Evolutionary conservation across 495 filamentous ascomycete species (phyloP), one percentile per base, ranked within the genome.

Genomic region (Trichoderma orchidacearum): DNA sequence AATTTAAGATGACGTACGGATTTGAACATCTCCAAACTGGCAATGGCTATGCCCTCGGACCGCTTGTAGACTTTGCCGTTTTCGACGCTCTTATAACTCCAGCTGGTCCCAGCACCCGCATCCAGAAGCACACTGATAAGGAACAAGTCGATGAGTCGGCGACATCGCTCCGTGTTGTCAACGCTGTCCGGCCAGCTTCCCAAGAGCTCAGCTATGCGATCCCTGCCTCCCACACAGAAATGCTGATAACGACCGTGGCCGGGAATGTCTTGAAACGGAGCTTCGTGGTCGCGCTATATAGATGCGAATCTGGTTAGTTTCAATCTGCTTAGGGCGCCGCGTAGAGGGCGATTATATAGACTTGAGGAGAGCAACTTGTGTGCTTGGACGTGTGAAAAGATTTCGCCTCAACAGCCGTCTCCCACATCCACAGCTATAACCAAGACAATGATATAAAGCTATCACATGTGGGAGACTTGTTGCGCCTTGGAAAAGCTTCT

Each of bases 1-100:
- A 11, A 17, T 13, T 15, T 6, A 0, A 4, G 5, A 21, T 15
- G 17, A 63, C 70, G 18, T 62, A 76, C 74, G 13, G 70, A 77
- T 71, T 93, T 96, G 74, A 97, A 98, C 93, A 98, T 98, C 63
- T 97, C 93, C 65, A 98, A 70, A 67, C 86, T 92, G 23, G 94
- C 93, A 45, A 98, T 85, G 5, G 93, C 93, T 60, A 98, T 74
- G 23, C 93, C 93, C 67, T 98, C 93, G 55, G 90, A 96, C 35
- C 93, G 80, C 35, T 83, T 78, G 66, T 90, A 97, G 13, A 85
- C 63, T 58, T 83, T 86, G 30, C 91, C 91, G 59, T 90, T 95
- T 65, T 96, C 89, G 60, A 86, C 85, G 57, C 88, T 90, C 71
- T 85, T 90, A 71, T 95, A 98, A 35, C 83, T 85, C 90, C 90